Percentiles rank a stretch among this genome's conserved stretches.
Conservation (phyloP, 768 basidiomycete species). For the Amanita brunnescens region DNA sequence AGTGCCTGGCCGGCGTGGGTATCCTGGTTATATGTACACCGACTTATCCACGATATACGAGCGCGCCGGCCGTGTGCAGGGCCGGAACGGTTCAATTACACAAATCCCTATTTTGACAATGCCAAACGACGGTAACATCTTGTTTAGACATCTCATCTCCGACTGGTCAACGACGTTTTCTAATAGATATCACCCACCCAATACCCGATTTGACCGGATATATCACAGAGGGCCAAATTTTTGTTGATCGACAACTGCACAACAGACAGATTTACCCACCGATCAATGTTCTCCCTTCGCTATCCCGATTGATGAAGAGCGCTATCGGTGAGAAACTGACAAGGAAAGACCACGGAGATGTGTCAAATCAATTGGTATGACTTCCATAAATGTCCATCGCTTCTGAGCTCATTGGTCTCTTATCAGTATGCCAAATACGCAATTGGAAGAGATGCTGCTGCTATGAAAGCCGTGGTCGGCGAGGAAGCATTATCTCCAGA, state of each 20-base stretch:
- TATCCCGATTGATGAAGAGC: conserved; percentile 99
- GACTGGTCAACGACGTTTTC: conserved; percentile 8
- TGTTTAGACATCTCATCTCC: conserved; percentile 9
- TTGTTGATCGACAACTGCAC: conserved; percentile 93
- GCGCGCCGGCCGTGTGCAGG: conserved; percentile 96
- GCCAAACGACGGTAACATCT: conserved; percentile 90
- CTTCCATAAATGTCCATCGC: not conserved
- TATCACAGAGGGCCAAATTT: conserved; percentile 99
- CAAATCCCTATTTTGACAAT: conserved; percentile 99
- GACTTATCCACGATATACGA: conserved; percentile 99
- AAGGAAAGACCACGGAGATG: conserved; percentile 97
- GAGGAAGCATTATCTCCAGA: conserved; percentile 93
- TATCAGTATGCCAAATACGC: conserved; percentile 93
- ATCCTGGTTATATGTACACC: conserved; percentile 98
- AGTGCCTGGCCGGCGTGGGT: conserved; percentile 98
- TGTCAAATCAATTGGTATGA: conserved; percentile 94
- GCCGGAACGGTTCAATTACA: conserved; percentile 97
- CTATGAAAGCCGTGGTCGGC: conserved; percentile 99
- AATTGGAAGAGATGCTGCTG: conserved; percentile 91
- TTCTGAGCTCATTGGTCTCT: conserved; percentile 7
- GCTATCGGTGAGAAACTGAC: conserved; percentile 98
- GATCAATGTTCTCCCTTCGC: conserved; percentile 97
- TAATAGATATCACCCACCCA: conserved; percentile 98
- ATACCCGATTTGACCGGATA: conserved; percentile 99
- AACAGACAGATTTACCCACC: conserved; percentile 98